Conservation (phyloP, 2,329 filamentous ascomycete species). For the Hypoxylon sp. region DNA sequence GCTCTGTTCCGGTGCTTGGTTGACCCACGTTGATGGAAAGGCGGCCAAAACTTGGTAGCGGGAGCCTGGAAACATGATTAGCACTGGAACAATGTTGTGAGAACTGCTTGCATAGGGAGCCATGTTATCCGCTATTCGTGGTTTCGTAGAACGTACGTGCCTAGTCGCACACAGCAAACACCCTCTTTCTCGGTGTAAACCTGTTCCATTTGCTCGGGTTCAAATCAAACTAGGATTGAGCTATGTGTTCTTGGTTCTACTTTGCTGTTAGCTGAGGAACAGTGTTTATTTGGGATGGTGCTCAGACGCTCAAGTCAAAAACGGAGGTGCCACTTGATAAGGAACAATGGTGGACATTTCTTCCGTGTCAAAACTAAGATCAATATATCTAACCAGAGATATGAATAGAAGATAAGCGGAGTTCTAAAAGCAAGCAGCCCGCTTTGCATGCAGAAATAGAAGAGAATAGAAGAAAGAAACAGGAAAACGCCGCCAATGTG, state of each 20-base stretch:
- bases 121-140: not conserved
- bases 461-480: not conserved
- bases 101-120: not conserved
- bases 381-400: constrained; percentile 15
- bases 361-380: constrained; percentile 9
- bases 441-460: not conserved
- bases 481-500: constrained; percentile 31
- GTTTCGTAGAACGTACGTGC: not conserved
- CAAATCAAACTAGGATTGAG: not conserved
- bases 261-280: not conserved
- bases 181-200: not conserved
- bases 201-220: too few species aligned
- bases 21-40: too few species aligned
- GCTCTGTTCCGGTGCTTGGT: too few species aligned
- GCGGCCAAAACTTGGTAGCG: too few species aligned
- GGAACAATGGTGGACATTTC: not conserved
- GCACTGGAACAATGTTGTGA: too few species aligned
- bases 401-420: not conserved
- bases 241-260: not conserved
- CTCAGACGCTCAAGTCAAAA: not conserved
- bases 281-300: not conserved
- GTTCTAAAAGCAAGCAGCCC: not conserved
- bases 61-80: too few species aligned
- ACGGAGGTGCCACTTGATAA: not conserved
- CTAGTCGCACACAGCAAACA: not conserved